Evolutionary conservation across 2,329 filamentous ascomycete species (phyloP).

Genomic region (Aspergillus costaricaensis): DNA sequence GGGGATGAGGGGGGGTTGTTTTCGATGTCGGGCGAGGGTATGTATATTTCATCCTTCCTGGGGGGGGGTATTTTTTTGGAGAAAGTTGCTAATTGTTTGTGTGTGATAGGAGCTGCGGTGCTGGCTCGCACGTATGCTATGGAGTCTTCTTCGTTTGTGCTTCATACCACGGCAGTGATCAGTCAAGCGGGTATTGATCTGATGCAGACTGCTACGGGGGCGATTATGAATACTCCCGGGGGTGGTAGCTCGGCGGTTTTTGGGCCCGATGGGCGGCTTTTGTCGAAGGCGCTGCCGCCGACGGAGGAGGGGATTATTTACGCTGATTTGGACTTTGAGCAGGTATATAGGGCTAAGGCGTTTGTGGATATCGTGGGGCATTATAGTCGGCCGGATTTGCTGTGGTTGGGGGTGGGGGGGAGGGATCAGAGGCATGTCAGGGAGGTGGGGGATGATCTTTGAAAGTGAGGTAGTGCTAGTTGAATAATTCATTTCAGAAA

Average conservation of each 20-base stretch:
- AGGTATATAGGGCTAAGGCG: conserved; percentile 33
- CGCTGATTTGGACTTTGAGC: conserved; percentile 50
- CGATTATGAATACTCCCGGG: conserved; percentile 43
- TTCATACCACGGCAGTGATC: conserved; percentile 55
- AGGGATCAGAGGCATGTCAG: background rate
- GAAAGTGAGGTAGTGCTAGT: too few species aligned
- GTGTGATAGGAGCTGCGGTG: conserved; percentile 34
- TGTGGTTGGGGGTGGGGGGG: background rate
- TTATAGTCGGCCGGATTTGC: background rate
- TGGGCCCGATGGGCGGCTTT: conserved; percentile 53
- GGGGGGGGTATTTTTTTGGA: too few species aligned
- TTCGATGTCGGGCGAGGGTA: conserved; percentile 36
- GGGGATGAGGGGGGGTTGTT: conserved; percentile 25
- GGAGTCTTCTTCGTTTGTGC: conserved; percentile 57
- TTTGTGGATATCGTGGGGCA: background rate
- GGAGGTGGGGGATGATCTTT: background rate
- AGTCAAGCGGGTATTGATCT: conserved; percentile 46
- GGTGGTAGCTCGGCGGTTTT: conserved; percentile 52
- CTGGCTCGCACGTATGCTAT: conserved; percentile 59
- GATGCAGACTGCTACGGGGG: conserved; percentile 46
- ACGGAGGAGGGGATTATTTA: conserved; percentile 51
- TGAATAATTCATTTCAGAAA: too few species aligned
- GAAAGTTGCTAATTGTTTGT: too few species aligned
- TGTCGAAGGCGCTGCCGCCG: conserved; percentile 41
- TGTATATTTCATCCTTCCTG: too few species aligned